These are phyloP conservation scores for Astrothelium macrocarpum DNA, from an alignment of 495 filamentous ascomycete species.

Conservation along the genomic window DNA sequence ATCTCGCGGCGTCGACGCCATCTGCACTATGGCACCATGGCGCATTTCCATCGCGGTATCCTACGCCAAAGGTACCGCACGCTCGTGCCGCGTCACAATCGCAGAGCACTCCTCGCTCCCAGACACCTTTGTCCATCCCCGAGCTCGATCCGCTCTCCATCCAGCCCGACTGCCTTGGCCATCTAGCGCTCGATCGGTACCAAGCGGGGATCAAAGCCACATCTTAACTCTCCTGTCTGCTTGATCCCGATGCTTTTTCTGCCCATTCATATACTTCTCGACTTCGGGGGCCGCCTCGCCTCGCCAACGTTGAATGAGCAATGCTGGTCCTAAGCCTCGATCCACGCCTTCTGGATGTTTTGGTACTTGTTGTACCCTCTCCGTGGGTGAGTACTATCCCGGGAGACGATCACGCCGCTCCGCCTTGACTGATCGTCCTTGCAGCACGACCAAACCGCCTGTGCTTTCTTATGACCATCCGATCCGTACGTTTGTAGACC, in stretches of 20 bases:
- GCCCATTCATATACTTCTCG: not conserved
- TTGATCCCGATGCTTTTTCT: conserved; percentile 2
- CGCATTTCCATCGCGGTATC: not conserved
- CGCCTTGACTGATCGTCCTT: conserved; percentile 7
- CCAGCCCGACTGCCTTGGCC: not conserved
- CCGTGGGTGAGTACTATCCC: conserved; percentile 42
- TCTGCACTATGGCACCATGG: conserved; percentile 4
- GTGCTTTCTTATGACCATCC: conserved; percentile 49
- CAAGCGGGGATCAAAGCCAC: conserved; percentile 4
- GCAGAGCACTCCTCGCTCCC: not conserved
- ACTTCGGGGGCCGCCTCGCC: not conserved
- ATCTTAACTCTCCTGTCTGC: not conserved
- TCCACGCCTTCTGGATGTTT: conserved; percentile 14
- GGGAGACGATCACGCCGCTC: conserved; percentile 8
- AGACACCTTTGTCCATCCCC: not conserved
- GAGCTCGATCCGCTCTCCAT: not conserved
- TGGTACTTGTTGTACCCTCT: conserved; percentile 57
- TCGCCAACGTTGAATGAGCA: not conserved
- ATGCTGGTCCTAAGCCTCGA: conserved; percentile 4
- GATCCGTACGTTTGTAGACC: conserved; percentile 33
- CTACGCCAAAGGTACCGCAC: not conserved
- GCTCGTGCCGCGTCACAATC: not conserved
- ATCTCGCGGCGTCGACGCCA: not conserved
- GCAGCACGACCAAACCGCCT: conserved; percentile 49
- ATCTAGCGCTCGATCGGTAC: not conserved